These are phyloP conservation scores for Aspergillus sclerotioniger DNA, from an alignment of 495 filamentous ascomycete species.

Conservation along the genomic window DNA sequence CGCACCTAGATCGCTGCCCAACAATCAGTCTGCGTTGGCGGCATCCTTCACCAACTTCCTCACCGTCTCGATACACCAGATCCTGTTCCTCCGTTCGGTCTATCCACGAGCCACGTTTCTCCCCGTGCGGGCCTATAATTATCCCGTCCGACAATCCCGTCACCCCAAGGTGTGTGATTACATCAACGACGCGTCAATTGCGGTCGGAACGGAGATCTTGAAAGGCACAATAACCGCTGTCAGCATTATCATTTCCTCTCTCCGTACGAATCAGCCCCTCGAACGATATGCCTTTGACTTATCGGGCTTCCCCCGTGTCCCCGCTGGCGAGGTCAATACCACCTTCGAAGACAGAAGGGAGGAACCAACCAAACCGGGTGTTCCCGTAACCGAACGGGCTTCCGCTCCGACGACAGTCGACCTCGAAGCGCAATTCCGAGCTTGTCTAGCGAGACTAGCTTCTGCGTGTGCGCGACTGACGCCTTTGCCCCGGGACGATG, in stretches of 20 bases:
- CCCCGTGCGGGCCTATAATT: slow-evolving; percentile 79
- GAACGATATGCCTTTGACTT: slow-evolving; percentile 90
- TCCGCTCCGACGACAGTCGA: slow-evolving; percentile 48
- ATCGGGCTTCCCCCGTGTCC: slow-evolving; percentile 66
- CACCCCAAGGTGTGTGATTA: slow-evolving; percentile 90
- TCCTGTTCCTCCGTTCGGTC: slow-evolving; percentile 81
- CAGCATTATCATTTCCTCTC: slow-evolving; percentile 71
- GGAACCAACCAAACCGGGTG: slow-evolving; percentile 41
- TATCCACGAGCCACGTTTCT: slow-evolving; percentile 83
- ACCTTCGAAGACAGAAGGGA: slow-evolving; percentile 52
- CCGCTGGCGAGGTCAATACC: slow-evolving; percentile 48
- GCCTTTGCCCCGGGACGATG: slow-evolving; percentile 62
- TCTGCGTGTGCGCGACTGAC: slow-evolving; percentile 58
- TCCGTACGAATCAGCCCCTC: slow-evolving; percentile 53
- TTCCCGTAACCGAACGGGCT: slow-evolving; percentile 32
- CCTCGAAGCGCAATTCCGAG: slow-evolving; percentile 71
- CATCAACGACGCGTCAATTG: slow-evolving; percentile 79
- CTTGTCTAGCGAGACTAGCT: slow-evolving; percentile 49
- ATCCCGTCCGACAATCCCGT: slow-evolving; percentile 82
- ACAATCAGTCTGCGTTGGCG: slow-evolving; percentile 46
- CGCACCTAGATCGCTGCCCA: slow-evolving; percentile 43
- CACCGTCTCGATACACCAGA: slow-evolving; percentile 85
- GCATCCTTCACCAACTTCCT: slow-evolving; percentile 68
- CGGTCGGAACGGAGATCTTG: slow-evolving; percentile 71
- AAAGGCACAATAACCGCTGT: slow-evolving; percentile 67